Evolutionary conservation across 306 rosid species (phyloP), one percentile per base, ranked within the genome.

Genomic region (Gillenia trifoliata): DNA sequence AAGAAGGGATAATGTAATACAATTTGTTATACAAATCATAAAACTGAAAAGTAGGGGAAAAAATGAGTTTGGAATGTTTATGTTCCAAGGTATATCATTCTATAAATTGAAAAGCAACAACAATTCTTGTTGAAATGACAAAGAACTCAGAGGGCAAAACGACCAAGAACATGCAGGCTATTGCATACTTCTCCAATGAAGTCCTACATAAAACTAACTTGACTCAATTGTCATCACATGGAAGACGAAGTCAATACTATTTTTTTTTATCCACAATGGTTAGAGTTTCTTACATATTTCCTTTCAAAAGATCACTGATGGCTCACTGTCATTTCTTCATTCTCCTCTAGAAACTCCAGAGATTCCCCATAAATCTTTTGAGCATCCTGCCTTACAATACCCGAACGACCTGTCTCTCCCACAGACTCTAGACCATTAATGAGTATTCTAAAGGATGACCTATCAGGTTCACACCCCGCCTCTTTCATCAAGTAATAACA

Each of bases 401-500:
- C 77, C 29, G 73, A 73, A 66, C 22, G 1, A 71, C 16, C 77
- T 29, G 77, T 68, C 67, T 79, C 86, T 66, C 73, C 86, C 71
- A 31, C 61, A 30, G 84, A 70, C 64, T 86, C 90, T 73, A 84
- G 73, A 57, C 86, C 84, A 36, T 68, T 70, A 19, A 84, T 66
- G 17, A 84, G 73, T 60, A 77, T 67, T 75, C 69, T 81, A 55
- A 81, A 82, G 41, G 84, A 77, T 55, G 77, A 45, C 78, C 83
- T 83, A 68, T 86, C 83, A 20, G 85, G 88, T n/a, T 84, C 88
- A 38, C 86, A 81, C 26, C 73, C 86, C 1, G 83, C 81, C 47
- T 60, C 70, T 64, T 81, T 86, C 90, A 81, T 84, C 85, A 74
- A 75, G 75, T 26, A 34, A 76, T 84, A 82, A 54, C 81, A 84